Conservation (phyloP, 208 protist genomes). For the Crithidia mellificae region DNA sequence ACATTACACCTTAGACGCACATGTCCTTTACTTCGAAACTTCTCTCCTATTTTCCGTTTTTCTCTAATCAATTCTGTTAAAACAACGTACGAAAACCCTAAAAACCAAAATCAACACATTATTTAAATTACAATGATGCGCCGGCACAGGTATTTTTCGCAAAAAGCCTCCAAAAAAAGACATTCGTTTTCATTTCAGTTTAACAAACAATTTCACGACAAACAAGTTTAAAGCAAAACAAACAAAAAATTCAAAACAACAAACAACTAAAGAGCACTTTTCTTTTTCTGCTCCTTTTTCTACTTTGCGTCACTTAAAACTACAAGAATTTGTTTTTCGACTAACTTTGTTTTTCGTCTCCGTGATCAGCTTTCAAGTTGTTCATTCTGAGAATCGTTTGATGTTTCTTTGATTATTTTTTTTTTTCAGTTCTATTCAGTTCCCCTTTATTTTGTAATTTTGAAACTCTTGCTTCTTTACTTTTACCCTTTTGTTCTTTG, state of each 20-base stretch:
- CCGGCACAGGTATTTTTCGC: neutral
- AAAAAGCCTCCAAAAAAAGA: conserved; percentile 4
- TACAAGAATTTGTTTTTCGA: neutral
- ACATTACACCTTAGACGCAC: no score
- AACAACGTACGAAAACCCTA: no score
- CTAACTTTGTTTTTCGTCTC: neutral
- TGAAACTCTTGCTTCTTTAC: neutral
- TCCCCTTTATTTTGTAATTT: neutral
- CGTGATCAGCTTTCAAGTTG: neutral
- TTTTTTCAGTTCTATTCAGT: neutral
- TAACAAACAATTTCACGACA: neutral
- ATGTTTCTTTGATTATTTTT: neutral
- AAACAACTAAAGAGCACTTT: neutral
- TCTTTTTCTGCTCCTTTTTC: no score
- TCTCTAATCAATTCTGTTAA: no score
- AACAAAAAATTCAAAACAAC: conserved; percentile 4
- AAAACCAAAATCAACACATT: no score
- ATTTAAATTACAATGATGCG: no score
- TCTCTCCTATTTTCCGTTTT: no score
- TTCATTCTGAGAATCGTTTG: neutral
- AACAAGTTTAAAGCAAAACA: neutral
- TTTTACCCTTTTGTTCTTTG: conserved; percentile 2
- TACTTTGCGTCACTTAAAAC: no score
- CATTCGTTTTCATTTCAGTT: neutral
- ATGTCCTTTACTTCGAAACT: no score